A percentile compares a stretch with the other conserved stretches of the same genome.
Conservation (phyloP, 768 basidiomycete genomes). For the Mycena belliarum region DNA sequence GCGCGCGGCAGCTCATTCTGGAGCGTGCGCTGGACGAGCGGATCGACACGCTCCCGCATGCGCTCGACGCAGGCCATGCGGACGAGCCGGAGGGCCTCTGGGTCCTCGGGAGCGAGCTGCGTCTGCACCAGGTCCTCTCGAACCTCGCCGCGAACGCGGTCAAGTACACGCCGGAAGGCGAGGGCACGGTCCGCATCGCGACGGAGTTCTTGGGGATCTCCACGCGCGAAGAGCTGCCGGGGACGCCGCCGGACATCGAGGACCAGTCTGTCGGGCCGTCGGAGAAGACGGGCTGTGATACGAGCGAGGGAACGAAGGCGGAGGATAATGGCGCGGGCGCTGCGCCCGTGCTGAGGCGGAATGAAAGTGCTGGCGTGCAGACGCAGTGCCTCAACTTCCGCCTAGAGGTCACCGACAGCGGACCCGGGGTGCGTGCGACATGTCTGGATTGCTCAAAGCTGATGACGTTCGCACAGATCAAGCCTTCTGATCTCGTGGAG, state of each 20-base stretch:
- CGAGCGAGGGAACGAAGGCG: neutral
- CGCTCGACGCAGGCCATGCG: neutral
- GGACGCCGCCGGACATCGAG: slow-evolving; percentile 15
- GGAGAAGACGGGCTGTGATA: slow-evolving; percentile 6
- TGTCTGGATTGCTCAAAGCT: neutral
- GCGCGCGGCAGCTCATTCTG: slow-evolving; percentile 30
- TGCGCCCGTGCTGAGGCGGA: neutral
- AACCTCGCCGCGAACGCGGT: slow-evolving; percentile 43
- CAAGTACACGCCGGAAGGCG: slow-evolving; percentile 32
- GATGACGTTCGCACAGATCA: slow-evolving; percentile 10
- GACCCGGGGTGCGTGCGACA: slow-evolving; percentile 16
- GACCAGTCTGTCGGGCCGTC: neutral
- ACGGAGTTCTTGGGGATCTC: slow-evolving; percentile 21
- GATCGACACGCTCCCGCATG: slow-evolving; percentile 30
- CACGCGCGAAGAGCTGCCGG: slow-evolving; percentile 18
- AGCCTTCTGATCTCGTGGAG: slow-evolving; percentile 27
- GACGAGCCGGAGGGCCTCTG: slow-evolving; percentile 21
- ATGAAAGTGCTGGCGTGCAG: slow-evolving; percentile 3
- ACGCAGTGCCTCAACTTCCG: slow-evolving; percentile 23
- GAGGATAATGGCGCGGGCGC: no score
- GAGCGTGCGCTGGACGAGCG: slow-evolving; percentile 35
- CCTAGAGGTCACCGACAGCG: slow-evolving; percentile 19
- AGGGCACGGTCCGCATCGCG: slow-evolving; percentile 31
- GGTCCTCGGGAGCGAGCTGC: slow-evolving; percentile 45
- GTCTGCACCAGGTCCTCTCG: slow-evolving; percentile 37